Percentiles rank a stretch among this genome's conserved stretches.
Evolutionary conservation across 805 yeast species (phyloP).

Genomic region (Ogataea trehalophila): DNA sequence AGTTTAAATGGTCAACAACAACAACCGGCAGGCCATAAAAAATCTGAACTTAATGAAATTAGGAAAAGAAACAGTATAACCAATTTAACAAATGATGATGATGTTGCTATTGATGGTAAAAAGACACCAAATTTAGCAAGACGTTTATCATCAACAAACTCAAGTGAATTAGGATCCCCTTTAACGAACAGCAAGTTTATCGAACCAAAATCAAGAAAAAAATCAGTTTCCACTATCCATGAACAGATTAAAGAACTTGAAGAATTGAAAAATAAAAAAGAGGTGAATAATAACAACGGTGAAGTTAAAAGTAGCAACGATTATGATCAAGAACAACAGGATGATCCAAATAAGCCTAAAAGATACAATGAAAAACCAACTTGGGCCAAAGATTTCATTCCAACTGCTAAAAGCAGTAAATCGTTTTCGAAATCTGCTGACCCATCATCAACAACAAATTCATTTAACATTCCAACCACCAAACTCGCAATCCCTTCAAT

Average conservation of each 20-base stretch:
- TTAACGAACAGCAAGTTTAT: constrained; percentile 3
- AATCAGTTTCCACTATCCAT: constrained; percentile 13
- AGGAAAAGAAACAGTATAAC: constrained; percentile 26
- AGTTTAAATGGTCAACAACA: too few species aligned
- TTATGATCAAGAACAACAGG: constrained; percentile 7
- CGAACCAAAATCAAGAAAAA: constrained; percentile 9
- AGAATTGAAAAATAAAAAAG: constrained; percentile 26
- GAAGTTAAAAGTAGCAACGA: constrained; percentile 20
- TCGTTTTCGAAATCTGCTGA: not conserved
- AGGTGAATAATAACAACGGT: not conserved
- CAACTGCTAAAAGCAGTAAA: constrained; percentile 21
- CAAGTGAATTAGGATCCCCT: constrained; percentile 8
- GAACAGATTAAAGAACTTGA: constrained; percentile 24
- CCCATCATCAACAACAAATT: not conserved
- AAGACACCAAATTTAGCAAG: constrained; percentile 31
- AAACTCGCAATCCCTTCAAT: constrained; percentile 41
- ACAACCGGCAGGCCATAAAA: too few species aligned
- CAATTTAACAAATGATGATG: constrained; percentile 41
- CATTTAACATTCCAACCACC: constrained; percentile 7
- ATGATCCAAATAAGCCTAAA: constrained; percentile 43
- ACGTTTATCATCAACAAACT: constrained; percentile 4
- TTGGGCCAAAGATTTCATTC: constrained; percentile 79
- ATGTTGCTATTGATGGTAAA: constrained; percentile 39
- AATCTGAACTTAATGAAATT: constrained; percentile 4
- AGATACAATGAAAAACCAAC: constrained; percentile 64